These are phyloP conservation scores for Hyaloscypha bicolor DNA, from an alignment of 495 filamentous ascomycete genomes.

Conservation along the genomic window DNA sequence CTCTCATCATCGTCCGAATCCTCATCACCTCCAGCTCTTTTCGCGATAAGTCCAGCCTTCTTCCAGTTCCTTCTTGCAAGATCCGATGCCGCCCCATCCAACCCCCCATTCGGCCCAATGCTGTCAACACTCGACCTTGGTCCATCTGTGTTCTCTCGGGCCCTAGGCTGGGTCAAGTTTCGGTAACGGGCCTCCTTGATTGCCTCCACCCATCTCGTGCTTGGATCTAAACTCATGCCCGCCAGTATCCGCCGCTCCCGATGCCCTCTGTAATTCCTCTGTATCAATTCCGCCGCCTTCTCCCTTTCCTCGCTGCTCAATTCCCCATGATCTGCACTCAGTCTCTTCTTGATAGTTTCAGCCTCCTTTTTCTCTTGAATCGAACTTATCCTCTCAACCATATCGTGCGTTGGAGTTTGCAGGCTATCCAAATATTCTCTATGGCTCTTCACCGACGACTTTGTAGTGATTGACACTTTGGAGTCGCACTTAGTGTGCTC, in stretches of 20 bases:
- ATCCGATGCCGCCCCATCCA: conserved; percentile 24
- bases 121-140: conserved; percentile 8
- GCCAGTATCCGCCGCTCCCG: conserved; percentile 29
- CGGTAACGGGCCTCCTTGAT: conserved; percentile 67
- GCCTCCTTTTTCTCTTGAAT: conserved; percentile 50
- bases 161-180: conserved; percentile 50
- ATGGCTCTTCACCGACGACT: conserved; percentile 21
- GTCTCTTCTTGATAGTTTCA: conserved; percentile 36
- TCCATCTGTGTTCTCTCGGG: conserved; percentile 34
- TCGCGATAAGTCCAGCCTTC: conserved; percentile 68
- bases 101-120: not conserved
- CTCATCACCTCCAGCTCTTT: conserved; percentile 66
- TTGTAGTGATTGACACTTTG: conserved; percentile 20
- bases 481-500: conserved; percentile 13
- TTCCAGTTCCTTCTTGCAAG: conserved; percentile 73
- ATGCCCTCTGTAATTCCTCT: conserved; percentile 35
- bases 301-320: conserved; percentile 24
- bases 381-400: conserved; percentile 44
- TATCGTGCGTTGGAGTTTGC: conserved; percentile 43
- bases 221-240: conserved; percentile 60
- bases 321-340: conserved; percentile 11
- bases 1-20: conserved; percentile 43
- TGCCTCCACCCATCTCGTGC: conserved; percentile 69
- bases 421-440: conserved; percentile 53
- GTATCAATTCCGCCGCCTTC: conserved; percentile 30